Base-by-base conservation (phyloP, 805 yeast genomes). In the Candida namnaoensis region DNA sequence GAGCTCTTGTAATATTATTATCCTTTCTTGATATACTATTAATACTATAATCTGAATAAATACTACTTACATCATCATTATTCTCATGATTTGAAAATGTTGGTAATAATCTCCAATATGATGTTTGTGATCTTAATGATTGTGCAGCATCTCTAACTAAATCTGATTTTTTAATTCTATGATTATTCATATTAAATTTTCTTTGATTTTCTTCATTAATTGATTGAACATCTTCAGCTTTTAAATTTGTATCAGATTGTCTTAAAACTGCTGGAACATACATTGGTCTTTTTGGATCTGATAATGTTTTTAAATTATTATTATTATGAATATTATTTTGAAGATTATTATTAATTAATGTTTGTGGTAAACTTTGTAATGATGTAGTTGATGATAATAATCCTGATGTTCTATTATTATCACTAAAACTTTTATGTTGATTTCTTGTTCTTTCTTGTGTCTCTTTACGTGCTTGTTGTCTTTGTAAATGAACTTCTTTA, bases 221-320 rank as follows among this genome's bases (percentile, higher is more conserved):
- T 27, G 48, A 46, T 26, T 45, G 39, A 19, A 66, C 44, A 43
- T 65, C 69, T 38, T 66, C 71, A n/a, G 61, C 64, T 14, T 66
- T 67, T 36, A 68, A 52, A 39, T 68, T 68, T 1, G 73, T 68
- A 43, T 57, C 61, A 0, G 71, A 60, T 11, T 72, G 71, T 49
- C 86, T 72, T 40, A 90, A 67, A 10, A 90, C 98, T 0, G 96
- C 96, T 0, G 98, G 98, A 0, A 84, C 71, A 54, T 88, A 90
- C 66, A 90, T 66, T 9, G 97, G 96, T 53, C 86, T 82, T 58
- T 88, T 76, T 47, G 88, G 90, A 38, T 82, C 82, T 43, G 79
- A 78, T 46, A 88, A 78, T 53, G 88, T 95, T 56, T 80, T 82
- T 23, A 82, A 58, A 44, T 66, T 66, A 38, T 60, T 52, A 40